Evolutionary conservation across 768 basidiomycete genomes (phyloP).

Genomic region (Baorangia bicolor): DNA sequence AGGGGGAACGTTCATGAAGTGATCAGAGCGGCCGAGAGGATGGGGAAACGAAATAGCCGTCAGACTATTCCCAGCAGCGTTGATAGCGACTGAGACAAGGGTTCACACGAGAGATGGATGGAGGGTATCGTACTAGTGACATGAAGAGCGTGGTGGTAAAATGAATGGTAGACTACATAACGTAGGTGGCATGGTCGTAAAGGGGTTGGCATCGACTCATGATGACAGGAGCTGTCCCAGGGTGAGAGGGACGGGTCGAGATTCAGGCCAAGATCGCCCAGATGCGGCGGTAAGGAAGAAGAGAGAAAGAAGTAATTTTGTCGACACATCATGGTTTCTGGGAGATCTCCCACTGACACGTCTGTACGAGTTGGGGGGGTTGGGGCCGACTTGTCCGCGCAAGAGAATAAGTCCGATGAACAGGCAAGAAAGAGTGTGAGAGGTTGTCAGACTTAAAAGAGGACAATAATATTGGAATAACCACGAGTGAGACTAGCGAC

Average conservation of each 20-base stretch:
- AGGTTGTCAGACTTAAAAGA: slow-evolving; percentile 6
- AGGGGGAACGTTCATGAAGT: slow-evolving; percentile 7
- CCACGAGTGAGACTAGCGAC: not conserved
- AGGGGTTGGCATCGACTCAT: slow-evolving; percentile 7
- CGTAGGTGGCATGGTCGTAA: slow-evolving; percentile 15
- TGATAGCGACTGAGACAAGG: not conserved
- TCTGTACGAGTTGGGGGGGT: slow-evolving; percentile 2
- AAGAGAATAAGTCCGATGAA: slow-evolving; percentile 7
- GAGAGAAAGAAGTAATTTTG: slow-evolving; percentile 7
- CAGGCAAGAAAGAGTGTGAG: slow-evolving; percentile 19
- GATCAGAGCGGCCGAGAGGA: slow-evolving; percentile 4
- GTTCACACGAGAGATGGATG: slow-evolving; percentile 18
- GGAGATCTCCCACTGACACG: slow-evolving; percentile 20
- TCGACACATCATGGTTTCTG: slow-evolving; percentile 15
- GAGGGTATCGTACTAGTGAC: slow-evolving; percentile 5
- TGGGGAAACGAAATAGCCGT: slow-evolving; percentile 16
- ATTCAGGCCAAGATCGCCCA: slow-evolving; percentile 18
- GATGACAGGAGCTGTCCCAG: slow-evolving; percentile 27
- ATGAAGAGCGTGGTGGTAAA: slow-evolving; percentile 16
- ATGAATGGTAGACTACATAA: slow-evolving; percentile 16
- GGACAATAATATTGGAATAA: not conserved
- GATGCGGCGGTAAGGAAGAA: slow-evolving; percentile 12
- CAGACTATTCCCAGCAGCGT: slow-evolving; percentile 18
- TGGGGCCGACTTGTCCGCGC: slow-evolving; percentile 22
- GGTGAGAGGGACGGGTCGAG: slow-evolving; percentile 13